phyloP scores from a whole-genome alignment of 495 filamentous ascomycete genomes.

The Aspergillus leporis region DNA sequence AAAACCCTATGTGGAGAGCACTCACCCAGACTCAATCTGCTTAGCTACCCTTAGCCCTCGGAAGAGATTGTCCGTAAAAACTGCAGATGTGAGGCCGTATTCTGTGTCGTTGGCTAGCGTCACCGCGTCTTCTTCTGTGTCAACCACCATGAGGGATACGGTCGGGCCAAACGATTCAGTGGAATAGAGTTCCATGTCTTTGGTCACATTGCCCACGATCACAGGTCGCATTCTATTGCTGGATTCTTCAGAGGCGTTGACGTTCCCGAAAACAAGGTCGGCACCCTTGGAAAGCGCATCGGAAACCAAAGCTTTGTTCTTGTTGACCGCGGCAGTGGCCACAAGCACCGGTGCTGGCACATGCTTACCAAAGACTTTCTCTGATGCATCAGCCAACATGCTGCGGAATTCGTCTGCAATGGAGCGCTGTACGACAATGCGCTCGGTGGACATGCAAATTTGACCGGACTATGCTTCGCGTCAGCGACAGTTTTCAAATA shows the following conservation, averaged over 20 bases:
- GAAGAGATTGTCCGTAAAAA: conserved; percentile 51
- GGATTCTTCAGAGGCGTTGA: conserved; percentile 42
- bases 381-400: conserved; percentile 45
- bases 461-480: conserved; percentile 60
- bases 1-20: conserved; percentile 2
- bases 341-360: conserved; percentile 62
- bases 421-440: conserved; percentile 75
- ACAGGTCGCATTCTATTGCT: conserved; percentile 67
- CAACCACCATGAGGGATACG: conserved; percentile 55
- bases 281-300: conserved; percentile 73
- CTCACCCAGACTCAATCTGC: conserved; percentile 51
- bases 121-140: conserved; percentile 50
- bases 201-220: conserved; percentile 66
- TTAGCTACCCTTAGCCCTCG: conserved; percentile 48
- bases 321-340: conserved; percentile 57
- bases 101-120: conserved; percentile 53
- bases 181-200: conserved; percentile 80
- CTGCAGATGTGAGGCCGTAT: conserved; percentile 49
- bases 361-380: conserved; percentile 50
- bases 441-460: conserved; percentile 91
- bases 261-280: conserved; percentile 60
- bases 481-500: conserved; percentile 8
- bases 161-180: conserved; percentile 84
- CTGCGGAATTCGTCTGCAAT: conserved; percentile 66
- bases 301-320: conserved; percentile 64